Base-by-base conservation (phyloP, 805 yeast genomes). In the Suhomyces sp. region DNA sequence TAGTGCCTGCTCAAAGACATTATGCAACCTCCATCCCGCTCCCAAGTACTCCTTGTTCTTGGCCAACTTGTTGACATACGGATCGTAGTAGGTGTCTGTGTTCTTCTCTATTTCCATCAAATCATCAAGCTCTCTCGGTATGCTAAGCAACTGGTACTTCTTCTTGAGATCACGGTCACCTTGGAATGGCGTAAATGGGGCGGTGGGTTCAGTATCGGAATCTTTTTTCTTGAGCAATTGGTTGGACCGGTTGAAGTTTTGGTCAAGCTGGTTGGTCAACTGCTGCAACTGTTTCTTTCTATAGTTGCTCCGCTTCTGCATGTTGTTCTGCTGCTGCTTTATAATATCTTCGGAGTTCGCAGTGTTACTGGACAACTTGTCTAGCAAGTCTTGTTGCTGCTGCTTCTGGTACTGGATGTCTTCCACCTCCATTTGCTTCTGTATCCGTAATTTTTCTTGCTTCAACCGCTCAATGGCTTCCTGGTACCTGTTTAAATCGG, bases 121-220 rank as follows among this genome's bases (percentile, higher is more conserved):
- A 25, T 65, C 66, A 31, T 61, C 67, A 33, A 57, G 52, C 22
- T 62, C 63, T 12, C 53, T 44, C 4, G 69, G 63, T 9, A 64
- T 62, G 21, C 67, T 60, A 54, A 74, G 60, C 24, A 84, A 68
- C 9, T 67, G 71, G 68, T 83, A 91, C 25, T 79, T 75, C 49
- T 76, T 75, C 21, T 74, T 68, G 6, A 72, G 54, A 53, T 86
- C 85, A 54, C 94, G 77, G 69, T 93, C 98, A 44, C 97, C 97
- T 63, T 86, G 84, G 71, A 93, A 93, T 7, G 98, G 98, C 9
- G 98, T 91, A 67, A 92, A 93, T 15, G 98, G 98, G 6, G 67
- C 58, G 40, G 52, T 53, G 13, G 55, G 64, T 9, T 53, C 63
- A 25, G 63, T 67, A 27, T 53, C 57, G 25, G 52, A 57, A 13